A percentile compares a stretch with the other conserved stretches of the same genome.
Conservation (phyloP, 305 asterid species). For the Fraxinus platypoda region DNA sequence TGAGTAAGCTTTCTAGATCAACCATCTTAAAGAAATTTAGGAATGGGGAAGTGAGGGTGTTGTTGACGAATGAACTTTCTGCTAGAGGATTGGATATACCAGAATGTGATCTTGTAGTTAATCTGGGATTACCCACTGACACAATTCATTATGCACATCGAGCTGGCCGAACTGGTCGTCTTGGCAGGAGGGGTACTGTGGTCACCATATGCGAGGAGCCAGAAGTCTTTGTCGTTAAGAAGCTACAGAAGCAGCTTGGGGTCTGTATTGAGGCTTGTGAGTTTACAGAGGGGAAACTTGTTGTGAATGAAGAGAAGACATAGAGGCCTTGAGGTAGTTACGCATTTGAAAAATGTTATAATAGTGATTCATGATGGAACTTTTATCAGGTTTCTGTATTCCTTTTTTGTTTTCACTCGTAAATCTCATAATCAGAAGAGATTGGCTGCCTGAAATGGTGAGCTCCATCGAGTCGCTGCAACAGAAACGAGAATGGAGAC, state of each 20-base stretch:
- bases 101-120: constrained; percentile 95
- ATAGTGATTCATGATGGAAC: not conserved
- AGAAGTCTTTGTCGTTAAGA: constrained; percentile 79
- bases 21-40: constrained; percentile 72
- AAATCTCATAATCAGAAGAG: not conserved
- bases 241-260: constrained; percentile 84
- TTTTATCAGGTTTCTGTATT: not conserved
- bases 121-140: constrained; percentile 90
- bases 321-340: constrained; percentile 19
- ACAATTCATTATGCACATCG: constrained; percentile 88
- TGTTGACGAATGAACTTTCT: constrained; percentile 88
- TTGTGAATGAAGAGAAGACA: constrained; percentile 46
- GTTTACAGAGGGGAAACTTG: constrained; percentile 76
- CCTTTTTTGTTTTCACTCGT: not conserved
- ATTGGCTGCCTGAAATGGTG: too few species aligned
- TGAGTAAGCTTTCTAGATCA: constrained; percentile 72
- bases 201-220: constrained; percentile 82
- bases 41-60: constrained; percentile 73
- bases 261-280: constrained; percentile 62
- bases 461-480: too few species aligned
- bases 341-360: not conserved
- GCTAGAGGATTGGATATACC: constrained; percentile 95
- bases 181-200: constrained; percentile 82
- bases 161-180: constrained; percentile 95
- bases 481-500: too few species aligned